Evolutionary conservation across 768 basidiomycete species (phyloP), one percentile per base, ranked within the genome.

Genomic region (Suillus paluster): DNA sequence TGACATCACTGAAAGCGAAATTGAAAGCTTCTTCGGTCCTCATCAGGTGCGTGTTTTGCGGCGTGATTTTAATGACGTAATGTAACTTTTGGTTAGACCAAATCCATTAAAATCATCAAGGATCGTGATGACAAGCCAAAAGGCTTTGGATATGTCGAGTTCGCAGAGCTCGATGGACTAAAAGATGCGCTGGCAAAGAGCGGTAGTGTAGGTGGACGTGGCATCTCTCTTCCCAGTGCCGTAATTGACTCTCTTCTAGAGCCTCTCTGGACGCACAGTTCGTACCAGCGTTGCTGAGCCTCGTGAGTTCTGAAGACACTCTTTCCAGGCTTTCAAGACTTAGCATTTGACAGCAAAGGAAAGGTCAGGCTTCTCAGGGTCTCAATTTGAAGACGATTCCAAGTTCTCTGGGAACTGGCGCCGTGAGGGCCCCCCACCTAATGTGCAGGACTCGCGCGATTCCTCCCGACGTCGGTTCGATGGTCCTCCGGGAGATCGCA

Each of bases 101-200:
- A 91, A 73, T 88, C 89, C 21, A 85, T 94, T 65, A 96, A 98
- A 80, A 92, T 99, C 63, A 97, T 99, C 76, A 90, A 85, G 72
- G 96, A 96, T 68, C 84, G 87, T 62, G 95, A 96, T 58, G 95
- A 96, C 54, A 95, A 94, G 73, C 94, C 96, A 21, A 98, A 98
- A 76, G 97, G 97, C 1, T 99, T 98, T 77, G 97, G 97, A 38
- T 99, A 99, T 74, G 87, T 98, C 62, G 97, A 99, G 73, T 99
- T 99, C 70, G 84, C 83, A n/a, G 90, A 89, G 57, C 70, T 95
- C 61, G 94, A 96, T 21, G 89, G 86, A 52, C 78, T 99, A 56
- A 96, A 96, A 77, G 88, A 88, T 62, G 97, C 91, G 5, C 77
- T 99, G 41, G 77, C 81, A 23, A 90, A 86, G 77, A 84, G 81